Conservation (phyloP, 805 yeast genomes). For the Tetrapisispora taiwanensis region DNA sequence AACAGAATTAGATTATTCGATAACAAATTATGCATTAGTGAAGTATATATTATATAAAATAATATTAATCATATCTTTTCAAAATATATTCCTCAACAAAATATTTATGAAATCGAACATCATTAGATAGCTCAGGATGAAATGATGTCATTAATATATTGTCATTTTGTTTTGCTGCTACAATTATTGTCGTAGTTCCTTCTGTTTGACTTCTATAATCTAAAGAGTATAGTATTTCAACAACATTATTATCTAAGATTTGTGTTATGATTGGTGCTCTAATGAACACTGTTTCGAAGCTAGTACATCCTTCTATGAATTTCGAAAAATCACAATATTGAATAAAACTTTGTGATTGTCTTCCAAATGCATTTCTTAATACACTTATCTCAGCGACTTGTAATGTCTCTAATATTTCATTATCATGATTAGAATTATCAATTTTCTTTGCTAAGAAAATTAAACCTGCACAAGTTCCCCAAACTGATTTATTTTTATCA, state of each 20-base stretch:
- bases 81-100: constrained; percentile 49
- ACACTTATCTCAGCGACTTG: constrained; percentile 60
- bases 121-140: constrained; percentile 64
- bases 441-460: constrained; percentile 51
- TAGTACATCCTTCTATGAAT: constrained; percentile 33
- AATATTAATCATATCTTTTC: neutral
- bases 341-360: constrained; percentile 61
- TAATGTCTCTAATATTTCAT: constrained; percentile 42
- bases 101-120: constrained; percentile 59
- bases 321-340: constrained; percentile 33
- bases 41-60: neutral
- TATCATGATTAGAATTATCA: constrained; percentile 34
- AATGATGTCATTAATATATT: constrained; percentile 62
- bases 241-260: constrained; percentile 17
- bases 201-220: constrained; percentile 10
- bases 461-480: constrained; percentile 87
- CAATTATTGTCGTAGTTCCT: constrained; percentile 34
- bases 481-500: constrained; percentile 43
- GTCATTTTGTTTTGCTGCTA: constrained; percentile 60
- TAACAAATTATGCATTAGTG: neutral
- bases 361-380: constrained; percentile 66
- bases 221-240: constrained; percentile 36
- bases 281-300: constrained; percentile 45
- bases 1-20: constrained; percentile 7
- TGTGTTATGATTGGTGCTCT: constrained; percentile 62